Base-by-base conservation (phyloP, 192 early-diverging fungal genomes). In the Phycomyces blakesleeanus region DNA sequence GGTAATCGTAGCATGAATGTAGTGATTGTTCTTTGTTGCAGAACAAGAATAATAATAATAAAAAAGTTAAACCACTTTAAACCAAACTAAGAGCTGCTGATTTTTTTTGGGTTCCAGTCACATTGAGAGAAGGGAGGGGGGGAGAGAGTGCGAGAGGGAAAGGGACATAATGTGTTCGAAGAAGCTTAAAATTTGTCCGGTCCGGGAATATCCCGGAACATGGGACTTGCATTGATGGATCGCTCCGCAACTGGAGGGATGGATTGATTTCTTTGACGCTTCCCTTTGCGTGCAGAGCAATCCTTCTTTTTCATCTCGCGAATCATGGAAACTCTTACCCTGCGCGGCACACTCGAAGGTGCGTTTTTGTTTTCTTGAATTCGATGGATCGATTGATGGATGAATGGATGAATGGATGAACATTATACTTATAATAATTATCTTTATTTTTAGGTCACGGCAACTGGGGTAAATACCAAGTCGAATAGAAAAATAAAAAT, bases 331-430 rank as follows among this genome's bases (percentile, higher is more conserved):
- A 58, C 69, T 66, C 73, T 70, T 59, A 67, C 59, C 65, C 69
- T 70, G 42, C 64, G 64, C 68, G 67, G 73, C 44, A 69, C 64
- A 39, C 55, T 75, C 21, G 70, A 67, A 75, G 66, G 64, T 71
- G 52, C 56, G 56, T 21, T 18, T 49, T 49, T 6, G 53, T 24
- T 22, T 11, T 4, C 54, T 14, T 5, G 8, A 37, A 55, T 25
- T 40, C 26, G 25, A 65, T 16, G 18, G 38, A 41, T 39, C 42
- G 9, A 51, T 40, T 12, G 39, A 63, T 64, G 47, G 38, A 63
- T 58, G 51, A 34, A 58, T 72, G 53, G 53, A 52, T 56, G 54
- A 41, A 65, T 74, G 50, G 57, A 59, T 66, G 40, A 24, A 66
- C 38, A 42, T 38, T 57, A 7, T 40, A 22, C 40, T 57, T 59